Evolutionary conservation across 2,329 filamentous ascomycete genomes (phyloP).

Genomic region (Fusarium torulosum): DNA sequence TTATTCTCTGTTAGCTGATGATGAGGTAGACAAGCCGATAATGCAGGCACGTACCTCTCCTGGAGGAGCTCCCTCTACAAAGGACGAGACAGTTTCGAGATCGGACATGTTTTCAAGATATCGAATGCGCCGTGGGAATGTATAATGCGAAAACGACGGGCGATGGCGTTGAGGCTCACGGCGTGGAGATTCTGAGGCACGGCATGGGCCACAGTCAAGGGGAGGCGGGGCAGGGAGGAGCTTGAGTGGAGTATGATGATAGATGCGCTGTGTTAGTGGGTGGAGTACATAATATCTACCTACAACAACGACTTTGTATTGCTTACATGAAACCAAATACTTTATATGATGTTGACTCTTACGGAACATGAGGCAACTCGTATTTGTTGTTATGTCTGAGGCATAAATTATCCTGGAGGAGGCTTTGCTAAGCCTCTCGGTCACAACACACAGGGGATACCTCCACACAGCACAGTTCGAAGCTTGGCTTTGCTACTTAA

Average conservation of each 20-base stretch:
- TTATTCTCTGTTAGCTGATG: slow-evolving; percentile 49
- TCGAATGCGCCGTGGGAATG: slow-evolving; percentile 21
- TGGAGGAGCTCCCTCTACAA: slow-evolving; percentile 93
- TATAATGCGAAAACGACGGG: slow-evolving; percentile 10
- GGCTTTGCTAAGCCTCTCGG: background rate
- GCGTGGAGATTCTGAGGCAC: slow-evolving; percentile 37
- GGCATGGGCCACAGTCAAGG: slow-evolving; percentile 34
- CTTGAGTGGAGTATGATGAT: slow-evolving; percentile 40
- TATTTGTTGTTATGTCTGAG: background rate
- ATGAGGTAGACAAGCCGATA: slow-evolving; percentile 30
- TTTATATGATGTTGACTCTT: background rate
- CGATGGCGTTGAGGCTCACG: slow-evolving; percentile 40
- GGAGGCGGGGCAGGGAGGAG: slow-evolving; percentile 44
- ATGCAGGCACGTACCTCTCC: slow-evolving; percentile 81
- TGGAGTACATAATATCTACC: slow-evolving; percentile 14
- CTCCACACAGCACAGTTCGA: background rate
- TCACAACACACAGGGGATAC: background rate
- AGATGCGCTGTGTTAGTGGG: slow-evolving; percentile 14
- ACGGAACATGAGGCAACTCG: background rate
- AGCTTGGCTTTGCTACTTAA: background rate
- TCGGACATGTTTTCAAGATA: slow-evolving; percentile 52
- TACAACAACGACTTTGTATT: background rate
- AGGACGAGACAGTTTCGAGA: slow-evolving; percentile 74
- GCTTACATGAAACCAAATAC: too few species aligned
- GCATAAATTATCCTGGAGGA: background rate